Base-by-base conservation (phyloP, 495 filamentous ascomycete species). In the Aspergillus panamensis region DNA sequence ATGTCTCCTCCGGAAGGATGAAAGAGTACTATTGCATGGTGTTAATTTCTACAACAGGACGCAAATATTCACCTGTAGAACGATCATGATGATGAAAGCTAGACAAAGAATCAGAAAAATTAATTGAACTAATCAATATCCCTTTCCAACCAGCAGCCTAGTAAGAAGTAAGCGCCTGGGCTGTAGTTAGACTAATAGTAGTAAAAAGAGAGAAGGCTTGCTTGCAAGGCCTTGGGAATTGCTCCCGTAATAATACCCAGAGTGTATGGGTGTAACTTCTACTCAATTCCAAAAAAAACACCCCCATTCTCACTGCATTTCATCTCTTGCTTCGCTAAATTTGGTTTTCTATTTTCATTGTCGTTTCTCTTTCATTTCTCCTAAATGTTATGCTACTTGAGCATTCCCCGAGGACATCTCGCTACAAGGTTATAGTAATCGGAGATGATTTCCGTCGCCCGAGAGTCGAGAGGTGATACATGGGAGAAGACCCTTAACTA, bases 331-430 rank as follows among this genome's bases (percentile, higher is more conserved):
- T 39, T 39, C 35, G 10, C 10, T 39, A n/a, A n/a, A n/a, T 39
- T n/a, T 20, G 9, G 20, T 17, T 16, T 21, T 45, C 20, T 16
- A 4, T 45, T 45, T 45, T 21, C n/a, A 8, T 45, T 45, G 19
- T 20, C 20, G n/a, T 19, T 44, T 44, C 30, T 40, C n/a, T 55
- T 62, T 54, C 54, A 52, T 59, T 59, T 62, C 60, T 62, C 60
- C 55, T 55, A 62, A 16, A 55, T 59, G 37, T 47, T 56, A 35
- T 51, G 37, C 47, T 51, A 33, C 51, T 53, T 40, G 19, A 17
- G 43, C 16, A 21, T 44, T 51, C 54, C 54, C 49, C 57, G 49
- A 54, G 44, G 42, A 45, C 16, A 16, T 19, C 2, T n/a, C 42
- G 7, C 42, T 17, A n/a, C 40, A 44, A 5, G 40, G 14, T n/a